phyloP scores from a whole-genome alignment of 768 basidiomycete genomes.

The Boletus reticulatus region DNA sequence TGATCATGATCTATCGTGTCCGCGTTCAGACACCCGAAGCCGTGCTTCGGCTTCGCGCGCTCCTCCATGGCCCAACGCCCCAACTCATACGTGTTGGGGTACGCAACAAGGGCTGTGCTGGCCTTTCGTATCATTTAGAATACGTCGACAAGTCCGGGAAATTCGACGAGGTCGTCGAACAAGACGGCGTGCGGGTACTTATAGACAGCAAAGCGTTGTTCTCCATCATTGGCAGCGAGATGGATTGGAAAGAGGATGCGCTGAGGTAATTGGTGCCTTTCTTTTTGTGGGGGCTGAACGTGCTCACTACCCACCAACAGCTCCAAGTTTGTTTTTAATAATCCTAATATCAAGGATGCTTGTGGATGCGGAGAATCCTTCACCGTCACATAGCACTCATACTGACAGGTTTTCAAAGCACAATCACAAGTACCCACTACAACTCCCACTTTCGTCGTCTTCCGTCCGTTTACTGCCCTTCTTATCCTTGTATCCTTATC shows the following conservation, averaged over 20 bases:
- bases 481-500: constrained; percentile 30
- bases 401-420: constrained; percentile 8
- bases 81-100: constrained; percentile 94
- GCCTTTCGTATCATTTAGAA: constrained; percentile 80
- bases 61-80: constrained; percentile 81
- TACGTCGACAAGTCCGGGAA: constrained; percentile 88
- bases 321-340: constrained; percentile 80
- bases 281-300: neutral
- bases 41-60: constrained; percentile 64
- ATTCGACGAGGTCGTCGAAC: constrained; percentile 96
- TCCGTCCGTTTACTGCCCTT: neutral
- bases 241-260: constrained; percentile 96
- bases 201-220: constrained; percentile 97
- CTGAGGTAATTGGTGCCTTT: constrained; percentile 54
- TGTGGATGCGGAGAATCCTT: constrained; percentile 96
- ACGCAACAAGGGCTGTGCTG: constrained; percentile 97
- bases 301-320: constrained; percentile 36
- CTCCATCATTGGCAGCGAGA: constrained; percentile 97
- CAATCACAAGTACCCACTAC: constrained; percentile 11
- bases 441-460: neutral
- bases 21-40: constrained; percentile 70
- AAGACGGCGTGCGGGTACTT: constrained; percentile 90
- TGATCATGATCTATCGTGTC: neutral
- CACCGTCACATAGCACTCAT: constrained; percentile 43
- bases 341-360: constrained; percentile 92